These are phyloP conservation scores for Dactylellina drechsleri DNA, from an alignment of 2,329 filamentous ascomycete genomes.

Conservation along the genomic window DNA sequence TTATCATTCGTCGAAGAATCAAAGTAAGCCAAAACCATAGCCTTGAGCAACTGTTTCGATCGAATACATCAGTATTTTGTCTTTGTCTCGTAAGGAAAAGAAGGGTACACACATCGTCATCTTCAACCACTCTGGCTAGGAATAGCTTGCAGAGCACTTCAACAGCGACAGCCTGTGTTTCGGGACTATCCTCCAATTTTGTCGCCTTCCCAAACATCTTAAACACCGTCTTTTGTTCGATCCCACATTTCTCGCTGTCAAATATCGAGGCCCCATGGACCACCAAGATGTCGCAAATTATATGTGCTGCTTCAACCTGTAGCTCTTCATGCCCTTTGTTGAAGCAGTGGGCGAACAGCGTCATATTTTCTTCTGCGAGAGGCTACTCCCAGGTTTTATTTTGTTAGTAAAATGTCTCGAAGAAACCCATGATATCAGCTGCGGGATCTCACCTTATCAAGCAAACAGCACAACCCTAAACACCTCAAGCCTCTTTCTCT, in stretches of 20 bases:
- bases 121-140: conserved; percentile 79
- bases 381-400: conserved; percentile 64
- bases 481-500: conserved; percentile 90
- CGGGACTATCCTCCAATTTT: conserved; percentile 74
- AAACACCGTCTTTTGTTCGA: conserved; percentile 72
- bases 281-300: conserved; percentile 90
- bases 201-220: conserved; percentile 88
- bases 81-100: background rate
- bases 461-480: conserved; percentile 86
- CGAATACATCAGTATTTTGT: background rate
- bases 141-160: conserved; percentile 86
- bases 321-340: conserved; percentile 88
- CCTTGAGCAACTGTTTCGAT: conserved; percentile 72
- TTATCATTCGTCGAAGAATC: conserved; percentile 83
- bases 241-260: conserved; percentile 65
- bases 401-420: conserved; percentile 3
- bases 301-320: conserved; percentile 89
- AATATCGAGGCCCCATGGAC: conserved; percentile 85
- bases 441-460: conserved; percentile 74
- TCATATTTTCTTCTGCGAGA: conserved; percentile 89
- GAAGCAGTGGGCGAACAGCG: conserved; percentile 95
- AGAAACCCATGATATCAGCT: conserved; percentile 20
- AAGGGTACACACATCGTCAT: conserved; percentile 61
- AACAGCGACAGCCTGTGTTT: conserved; percentile 83
- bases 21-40: conserved; percentile 87